Evolutionary conservation across 331 rosid genomes (phyloP).

Genomic region (Arachis monticola): DNA sequence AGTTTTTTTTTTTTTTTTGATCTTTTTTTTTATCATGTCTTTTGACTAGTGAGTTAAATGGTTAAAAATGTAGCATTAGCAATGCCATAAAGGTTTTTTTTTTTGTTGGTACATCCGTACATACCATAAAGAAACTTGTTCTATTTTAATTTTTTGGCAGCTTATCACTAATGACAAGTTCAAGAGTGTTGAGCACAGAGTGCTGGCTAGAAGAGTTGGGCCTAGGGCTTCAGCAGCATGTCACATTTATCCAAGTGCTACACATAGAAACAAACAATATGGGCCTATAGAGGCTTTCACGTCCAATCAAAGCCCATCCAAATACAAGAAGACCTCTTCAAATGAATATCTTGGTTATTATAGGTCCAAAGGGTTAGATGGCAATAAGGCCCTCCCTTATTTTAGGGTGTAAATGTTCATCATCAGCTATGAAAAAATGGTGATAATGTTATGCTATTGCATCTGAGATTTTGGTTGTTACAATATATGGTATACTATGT

Average conservation of each 20-base stretch:
- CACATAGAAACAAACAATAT: slow-evolving; percentile 45
- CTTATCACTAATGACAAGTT: slow-evolving; percentile 78
- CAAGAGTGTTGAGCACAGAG: slow-evolving; percentile 79
- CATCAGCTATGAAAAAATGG: too few species aligned
- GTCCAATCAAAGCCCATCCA: slow-evolving; percentile 52
- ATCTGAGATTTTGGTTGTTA: too few species aligned
- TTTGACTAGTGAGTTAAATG: too few species aligned
- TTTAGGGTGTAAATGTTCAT: slow-evolving; percentile 37
- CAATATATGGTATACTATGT: too few species aligned
- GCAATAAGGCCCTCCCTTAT: slow-evolving; percentile 62
- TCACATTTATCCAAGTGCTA: slow-evolving; percentile 65
- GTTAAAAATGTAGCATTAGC: too few species aligned
- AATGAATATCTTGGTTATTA: slow-evolving; percentile 61
- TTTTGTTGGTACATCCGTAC: too few species aligned
- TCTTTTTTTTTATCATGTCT: too few species aligned
- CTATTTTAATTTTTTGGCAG: slow-evolving; percentile 43
- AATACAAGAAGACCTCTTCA: slow-evolving; percentile 58
- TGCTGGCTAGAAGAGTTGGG: slow-evolving; percentile 55
- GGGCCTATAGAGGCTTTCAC: slow-evolving; percentile 65
- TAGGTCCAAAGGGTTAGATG: slow-evolving; percentile 73
- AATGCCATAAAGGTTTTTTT: too few species aligned
- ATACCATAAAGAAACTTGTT: background rate
- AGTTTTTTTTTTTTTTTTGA: too few species aligned
- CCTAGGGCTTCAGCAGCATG: slow-evolving; percentile 82
- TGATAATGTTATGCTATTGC: too few species aligned